Evolutionary conservation across 352 stramenopile genomes (phyloP).

Genomic region (Phytophthora nicotianae): DNA sequence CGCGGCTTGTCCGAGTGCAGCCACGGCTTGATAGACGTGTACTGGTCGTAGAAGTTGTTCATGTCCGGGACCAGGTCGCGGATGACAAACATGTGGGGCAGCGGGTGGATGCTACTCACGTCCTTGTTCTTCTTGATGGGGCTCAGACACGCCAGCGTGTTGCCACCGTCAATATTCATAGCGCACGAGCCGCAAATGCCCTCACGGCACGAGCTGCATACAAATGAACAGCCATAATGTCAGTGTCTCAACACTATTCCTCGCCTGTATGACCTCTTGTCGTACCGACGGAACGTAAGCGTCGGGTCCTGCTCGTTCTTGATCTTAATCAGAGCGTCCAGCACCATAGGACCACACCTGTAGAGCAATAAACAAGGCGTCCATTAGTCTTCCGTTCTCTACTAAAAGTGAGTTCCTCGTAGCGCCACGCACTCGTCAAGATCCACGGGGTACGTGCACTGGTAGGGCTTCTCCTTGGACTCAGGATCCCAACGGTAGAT

Average conservation of each 20-base stretch:
- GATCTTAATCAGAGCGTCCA: constrained; percentile 99
- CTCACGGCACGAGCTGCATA: constrained; percentile 95
- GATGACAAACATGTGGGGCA: constrained; percentile 99
- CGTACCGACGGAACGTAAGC: constrained; percentile 95
- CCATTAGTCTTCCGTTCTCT: constrained; percentile 4
- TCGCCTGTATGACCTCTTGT: neutral
- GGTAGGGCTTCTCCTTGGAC: constrained; percentile 92
- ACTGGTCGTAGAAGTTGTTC: constrained; percentile 99
- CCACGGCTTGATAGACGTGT: constrained; percentile 99
- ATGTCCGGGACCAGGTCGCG: constrained; percentile 99
- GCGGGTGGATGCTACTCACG: constrained; percentile 97
- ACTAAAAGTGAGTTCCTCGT: neutral
- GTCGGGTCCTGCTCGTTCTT: constrained; percentile 99
- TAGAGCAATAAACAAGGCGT: constrained; percentile 8
- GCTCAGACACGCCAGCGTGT: constrained; percentile 98
- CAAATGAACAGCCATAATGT: neutral
- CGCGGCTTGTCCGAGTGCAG: constrained; percentile 94
- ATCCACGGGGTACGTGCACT: constrained; percentile 97
- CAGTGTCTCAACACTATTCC: neutral
- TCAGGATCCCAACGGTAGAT: constrained; percentile 99
- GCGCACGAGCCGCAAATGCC: constrained; percentile 99
- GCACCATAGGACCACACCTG: constrained; percentile 97
- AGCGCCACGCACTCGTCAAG: constrained; percentile 92
- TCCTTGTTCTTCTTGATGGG: constrained; percentile 96
- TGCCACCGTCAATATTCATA: constrained; percentile 99